A percentile compares a stretch with the other conserved stretches of the same genome.
Conservation (phyloP, 2,329 filamentous ascomycete genomes). For the Exophiala mesophila region DNA sequence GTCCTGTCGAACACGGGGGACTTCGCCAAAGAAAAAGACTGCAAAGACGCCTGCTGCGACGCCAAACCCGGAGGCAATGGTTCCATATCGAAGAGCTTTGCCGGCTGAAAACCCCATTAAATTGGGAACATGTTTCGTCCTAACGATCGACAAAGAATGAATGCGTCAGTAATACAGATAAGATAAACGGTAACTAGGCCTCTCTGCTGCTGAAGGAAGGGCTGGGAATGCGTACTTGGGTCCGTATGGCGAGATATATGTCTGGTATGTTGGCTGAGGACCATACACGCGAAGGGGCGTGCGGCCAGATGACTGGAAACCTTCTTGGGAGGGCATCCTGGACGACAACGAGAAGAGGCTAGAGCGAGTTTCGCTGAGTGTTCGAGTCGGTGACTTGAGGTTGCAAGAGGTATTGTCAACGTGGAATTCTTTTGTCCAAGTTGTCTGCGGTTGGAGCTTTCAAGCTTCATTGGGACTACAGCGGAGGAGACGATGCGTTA, state of each 20-base stretch:
- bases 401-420: neutral
- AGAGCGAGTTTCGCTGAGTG: neutral
- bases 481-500: neutral
- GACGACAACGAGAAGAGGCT: neutral
- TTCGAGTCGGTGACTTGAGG: neutral
- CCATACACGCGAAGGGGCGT: constrained; percentile 21
- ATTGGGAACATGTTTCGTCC: constrained; percentile 23
- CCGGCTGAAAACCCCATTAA: constrained; percentile 22
- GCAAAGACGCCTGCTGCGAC: constrained; percentile 54
- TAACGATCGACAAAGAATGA: no score
- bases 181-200: neutral
- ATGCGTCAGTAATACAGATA: no score
- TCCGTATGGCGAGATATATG: constrained; percentile 54
- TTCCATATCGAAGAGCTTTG: constrained; percentile 33
- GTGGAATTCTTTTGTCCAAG: neutral
- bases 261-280: constrained; percentile 32
- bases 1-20: constrained; percentile 58
- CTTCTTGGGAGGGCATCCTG: constrained; percentile 14
- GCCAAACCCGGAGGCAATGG: constrained; percentile 52
- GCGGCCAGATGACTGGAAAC: constrained; percentile 19
- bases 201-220: constrained; percentile 40
- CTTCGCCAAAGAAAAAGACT: constrained; percentile 61
- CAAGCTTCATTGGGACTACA: neutral
- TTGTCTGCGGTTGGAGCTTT: neutral
- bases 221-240: constrained; percentile 56